These are phyloP conservation scores for Diplodia corticola DNA, from an alignment of 2,329 filamentous ascomycete genomes.

Conservation along the genomic window DNA sequence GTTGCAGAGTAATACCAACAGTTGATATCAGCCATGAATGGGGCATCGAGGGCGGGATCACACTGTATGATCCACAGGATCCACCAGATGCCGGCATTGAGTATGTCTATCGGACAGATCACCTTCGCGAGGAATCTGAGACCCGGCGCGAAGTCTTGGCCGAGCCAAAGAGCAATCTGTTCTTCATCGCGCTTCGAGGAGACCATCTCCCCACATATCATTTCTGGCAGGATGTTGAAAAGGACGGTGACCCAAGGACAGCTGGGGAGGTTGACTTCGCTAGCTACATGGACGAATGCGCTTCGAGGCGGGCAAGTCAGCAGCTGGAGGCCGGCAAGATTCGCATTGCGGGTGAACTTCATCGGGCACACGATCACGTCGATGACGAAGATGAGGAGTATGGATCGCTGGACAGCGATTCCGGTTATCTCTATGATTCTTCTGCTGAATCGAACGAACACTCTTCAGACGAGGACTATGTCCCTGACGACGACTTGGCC, in stretches of 20 bases:
- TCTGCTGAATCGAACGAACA: neutral
- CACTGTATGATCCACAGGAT: neutral
- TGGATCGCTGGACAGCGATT: too few relatives aligned
- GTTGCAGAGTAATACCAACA: neutral
- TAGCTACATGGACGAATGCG: neutral
- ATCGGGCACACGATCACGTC: neutral
- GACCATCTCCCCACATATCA: constrained; percentile 11
- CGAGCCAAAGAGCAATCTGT: neutral
- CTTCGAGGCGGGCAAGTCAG: neutral
- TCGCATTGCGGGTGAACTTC: neutral
- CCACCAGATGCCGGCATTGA: neutral
- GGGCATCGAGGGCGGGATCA: neutral
- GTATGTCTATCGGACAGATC: constrained; percentile 1
- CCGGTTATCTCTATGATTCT: neutral
- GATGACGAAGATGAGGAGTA: neutral
- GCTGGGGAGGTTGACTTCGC: neutral
- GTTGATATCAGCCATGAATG: neutral
- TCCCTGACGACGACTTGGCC: too few relatives aligned
- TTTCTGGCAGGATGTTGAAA: constrained; percentile 17
- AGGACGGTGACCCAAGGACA: neutral
- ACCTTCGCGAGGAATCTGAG: neutral
- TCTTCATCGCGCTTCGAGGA: constrained; percentile 5
- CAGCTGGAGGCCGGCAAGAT: neutral
- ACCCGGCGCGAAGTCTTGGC: neutral
- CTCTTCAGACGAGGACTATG: neutral